These are phyloP conservation scores for Pseudopithomyces maydicus DNA, from an alignment of 2,329 filamentous ascomycete species.

Conservation along the genomic window DNA sequence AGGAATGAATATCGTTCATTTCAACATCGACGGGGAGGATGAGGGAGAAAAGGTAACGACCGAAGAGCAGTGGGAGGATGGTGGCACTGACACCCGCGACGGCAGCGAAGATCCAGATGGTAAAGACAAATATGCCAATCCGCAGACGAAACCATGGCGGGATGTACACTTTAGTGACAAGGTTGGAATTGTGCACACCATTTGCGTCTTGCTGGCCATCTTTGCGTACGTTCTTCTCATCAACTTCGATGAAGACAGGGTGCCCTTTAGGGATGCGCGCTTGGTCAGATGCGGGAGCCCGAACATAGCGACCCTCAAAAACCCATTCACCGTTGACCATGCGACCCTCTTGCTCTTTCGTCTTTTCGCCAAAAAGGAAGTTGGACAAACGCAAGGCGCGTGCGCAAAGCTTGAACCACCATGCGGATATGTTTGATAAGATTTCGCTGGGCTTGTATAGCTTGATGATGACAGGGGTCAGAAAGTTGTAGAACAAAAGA, in stretches of 20 bases:
- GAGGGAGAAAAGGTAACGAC: slow-evolving; percentile 75
- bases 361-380: slow-evolving; percentile 88
- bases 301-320: slow-evolving; percentile 80
- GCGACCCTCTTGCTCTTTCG: slow-evolving; percentile 79
- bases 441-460: slow-evolving; percentile 85
- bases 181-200: slow-evolving; percentile 49
- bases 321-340: slow-evolving; percentile 61
- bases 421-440: slow-evolving; percentile 83
- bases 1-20: slow-evolving; percentile 96
- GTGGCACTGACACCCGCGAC: slow-evolving; percentile 84
- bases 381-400: slow-evolving; percentile 79
- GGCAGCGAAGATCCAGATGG: slow-evolving; percentile 93
- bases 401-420: slow-evolving; percentile 94
- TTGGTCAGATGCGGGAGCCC: slow-evolving; percentile 92
- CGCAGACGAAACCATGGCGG: slow-evolving; percentile 83
- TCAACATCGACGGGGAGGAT: slow-evolving; percentile 67
- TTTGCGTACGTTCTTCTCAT: slow-evolving; percentile 67
- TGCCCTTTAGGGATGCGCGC: slow-evolving; percentile 88
- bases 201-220: slow-evolving; percentile 59
- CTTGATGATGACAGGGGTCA: slow-evolving; percentile 85
- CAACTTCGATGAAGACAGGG: slow-evolving; percentile 78
- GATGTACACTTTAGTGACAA: slow-evolving; percentile 65
- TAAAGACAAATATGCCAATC: slow-evolving; percentile 82
- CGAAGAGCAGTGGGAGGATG: slow-evolving; percentile 83
- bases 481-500: slow-evolving; percentile 93